Percentiles rank a stretch among this genome's conserved stretches.
Conservation (phyloP, 2,329 filamentous ascomycete genomes). For the Colletotrichum aenigma region DNA sequence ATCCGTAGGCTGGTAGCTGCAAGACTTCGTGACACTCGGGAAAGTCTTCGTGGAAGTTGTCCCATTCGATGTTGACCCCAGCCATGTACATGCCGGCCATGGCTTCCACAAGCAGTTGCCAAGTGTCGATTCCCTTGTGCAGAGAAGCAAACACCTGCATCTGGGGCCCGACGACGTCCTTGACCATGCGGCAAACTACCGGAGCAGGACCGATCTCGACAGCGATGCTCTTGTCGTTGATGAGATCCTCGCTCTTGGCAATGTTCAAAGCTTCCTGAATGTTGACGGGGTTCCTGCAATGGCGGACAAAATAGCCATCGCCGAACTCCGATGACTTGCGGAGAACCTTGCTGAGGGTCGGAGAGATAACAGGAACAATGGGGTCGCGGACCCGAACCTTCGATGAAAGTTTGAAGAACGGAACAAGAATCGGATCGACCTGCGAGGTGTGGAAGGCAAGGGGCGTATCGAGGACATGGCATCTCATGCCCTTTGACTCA, state of each 20-base stretch:
- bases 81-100: slow-evolving; percentile 62
- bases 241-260: slow-evolving; percentile 54
- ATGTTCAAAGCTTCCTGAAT: slow-evolving; percentile 63
- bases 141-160: slow-evolving; percentile 62
- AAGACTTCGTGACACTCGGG: slow-evolving; percentile 50
- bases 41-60: slow-evolving; percentile 67
- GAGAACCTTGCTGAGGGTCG: slow-evolving; percentile 61
- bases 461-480: slow-evolving; percentile 49
- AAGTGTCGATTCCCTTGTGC: slow-evolving; percentile 68
- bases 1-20: slow-evolving; percentile 70
- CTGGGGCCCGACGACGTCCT: slow-evolving; percentile 58
- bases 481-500: slow-evolving; percentile 39
- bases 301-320: slow-evolving; percentile 62
- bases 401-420: slow-evolving; percentile 54
- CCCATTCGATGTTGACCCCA: slow-evolving; percentile 70
- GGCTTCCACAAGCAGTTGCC: slow-evolving; percentile 64
- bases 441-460: slow-evolving; percentile 60
- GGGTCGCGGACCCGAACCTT: slow-evolving; percentile 46
- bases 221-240: slow-evolving; percentile 68
- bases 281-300: slow-evolving; percentile 68
- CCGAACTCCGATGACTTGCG: slow-evolving; percentile 49
- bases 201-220: slow-evolving; percentile 74
- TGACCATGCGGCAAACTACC: slow-evolving; percentile 66
- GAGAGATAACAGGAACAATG: slow-evolving; percentile 67
- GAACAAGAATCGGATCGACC: slow-evolving; percentile 58